These are phyloP conservation scores for Artomyces pyxidatus DNA, from an alignment of 768 basidiomycete genomes.

Conservation along the genomic window DNA sequence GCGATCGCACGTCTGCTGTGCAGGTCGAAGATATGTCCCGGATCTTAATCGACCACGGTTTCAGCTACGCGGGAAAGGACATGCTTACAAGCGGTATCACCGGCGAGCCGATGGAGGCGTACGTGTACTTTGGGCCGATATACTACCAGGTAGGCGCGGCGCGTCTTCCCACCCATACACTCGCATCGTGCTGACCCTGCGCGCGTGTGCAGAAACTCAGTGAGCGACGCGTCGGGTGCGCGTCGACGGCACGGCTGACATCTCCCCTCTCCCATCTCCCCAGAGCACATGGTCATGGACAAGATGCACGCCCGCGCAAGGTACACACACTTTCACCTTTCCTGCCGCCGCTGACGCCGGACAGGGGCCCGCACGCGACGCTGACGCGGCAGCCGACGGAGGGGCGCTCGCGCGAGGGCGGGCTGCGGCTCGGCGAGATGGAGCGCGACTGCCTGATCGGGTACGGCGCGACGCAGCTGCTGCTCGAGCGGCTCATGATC, in stretches of 20 bases:
- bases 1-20: neutral
- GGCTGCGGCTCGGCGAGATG: slow-evolving; percentile 96
- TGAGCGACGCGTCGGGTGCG: slow-evolving; percentile 32
- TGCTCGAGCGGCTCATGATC: slow-evolving; percentile 97
- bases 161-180: neutral
- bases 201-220: slow-evolving; percentile 72
- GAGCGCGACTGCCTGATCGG: slow-evolving; percentile 98
- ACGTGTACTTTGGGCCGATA: slow-evolving; percentile 98
- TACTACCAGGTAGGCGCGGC: slow-evolving; percentile 79
- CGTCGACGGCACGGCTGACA: slow-evolving; percentile 1
- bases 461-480: slow-evolving; percentile 94
- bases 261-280: too few relatives aligned
- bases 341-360: neutral
- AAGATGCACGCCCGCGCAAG: slow-evolving; percentile 99
- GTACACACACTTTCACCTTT: slow-evolving; percentile 30
- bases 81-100: slow-evolving; percentile 98
- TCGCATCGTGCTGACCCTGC: slow-evolving; percentile 4
- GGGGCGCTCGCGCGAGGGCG: slow-evolving; percentile 95
- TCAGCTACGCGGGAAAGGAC: slow-evolving; percentile 98
- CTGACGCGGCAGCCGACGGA: slow-evolving; percentile 97
- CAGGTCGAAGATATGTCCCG: slow-evolving; percentile 98
- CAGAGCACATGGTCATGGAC: slow-evolving; percentile 99
- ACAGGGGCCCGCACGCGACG: slow-evolving; percentile 90
- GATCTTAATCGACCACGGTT: slow-evolving; percentile 90
- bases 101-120: slow-evolving; percentile 92